Evolutionary conservation across 2,329 filamentous ascomycete species (phyloP), one percentile per base, ranked within the genome.

Genomic region (Verticillium zaregamsianum): DNA sequence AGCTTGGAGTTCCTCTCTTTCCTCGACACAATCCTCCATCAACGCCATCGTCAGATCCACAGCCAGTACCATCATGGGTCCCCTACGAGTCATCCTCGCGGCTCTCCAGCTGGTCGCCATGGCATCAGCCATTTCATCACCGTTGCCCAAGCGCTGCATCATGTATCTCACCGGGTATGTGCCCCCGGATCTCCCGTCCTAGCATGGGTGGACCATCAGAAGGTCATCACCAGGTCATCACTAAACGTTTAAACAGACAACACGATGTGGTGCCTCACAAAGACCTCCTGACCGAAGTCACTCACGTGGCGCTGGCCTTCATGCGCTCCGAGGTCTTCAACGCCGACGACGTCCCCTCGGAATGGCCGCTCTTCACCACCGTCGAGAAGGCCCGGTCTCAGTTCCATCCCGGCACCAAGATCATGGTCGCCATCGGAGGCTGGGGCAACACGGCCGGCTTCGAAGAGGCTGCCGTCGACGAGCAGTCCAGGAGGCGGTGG

Each of bases 391-490:
- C 81, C 15, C 82, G 86, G 5, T 62, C 69, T 20, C 74, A 78
- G 60, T 86, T 88, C 63, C 73, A 73, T 7, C 63, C 73, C 0
- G 78, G 77, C 31, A 87, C 87, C 23, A 87, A 89, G 66, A 74
- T 92, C 25, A 82, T 89, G 76, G 80, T 92, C 40, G 89, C 90
- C 23, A 86, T 93, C 65, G 90, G 90, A 12, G 90, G 90, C 59
- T 93, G 90, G 90, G 89, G 89, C 0, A 87, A 91, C 63, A 87
- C 83, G 0, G 71, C 73, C 7, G 89, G 88, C 0, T 92, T 91
- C 68, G 80, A 82, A 0, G 72, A 71, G 11, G 88, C 82, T 0
- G 85, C 86, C 1, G 79, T 58, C 7, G 60, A 57, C n/a, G 59
- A 59, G 8, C 37, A 59, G 6, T 82, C 80, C 1, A 82, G 87